phyloP scores from a whole-genome alignment of 1,284 basidiomycete species.

The Ceratobasidium theobromae region DNA sequence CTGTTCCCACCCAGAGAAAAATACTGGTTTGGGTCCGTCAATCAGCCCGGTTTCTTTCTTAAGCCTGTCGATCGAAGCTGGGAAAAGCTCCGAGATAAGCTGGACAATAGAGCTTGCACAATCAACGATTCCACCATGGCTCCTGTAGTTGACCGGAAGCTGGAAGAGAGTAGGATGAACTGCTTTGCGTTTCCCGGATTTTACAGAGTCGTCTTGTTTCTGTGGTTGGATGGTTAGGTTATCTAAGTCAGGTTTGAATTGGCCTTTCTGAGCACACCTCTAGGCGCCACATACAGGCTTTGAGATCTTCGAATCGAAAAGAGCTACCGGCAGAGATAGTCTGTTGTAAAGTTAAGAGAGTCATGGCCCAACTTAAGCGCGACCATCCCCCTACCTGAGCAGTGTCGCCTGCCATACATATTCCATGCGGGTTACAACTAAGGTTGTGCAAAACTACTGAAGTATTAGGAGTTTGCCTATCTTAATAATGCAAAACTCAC shows the following conservation, averaged over 20 bases:
- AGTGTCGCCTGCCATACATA: slow-evolving; percentile 79
- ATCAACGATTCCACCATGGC: slow-evolving; percentile 28
- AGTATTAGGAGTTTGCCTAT: background rate
- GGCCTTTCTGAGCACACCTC: slow-evolving; percentile 54
- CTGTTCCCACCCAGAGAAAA: slow-evolving; percentile 58
- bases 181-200: slow-evolving; percentile 35
- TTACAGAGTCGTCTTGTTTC: slow-evolving; percentile 16
- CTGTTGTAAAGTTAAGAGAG: slow-evolving; percentile 39
- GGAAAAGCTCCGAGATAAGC: slow-evolving; percentile 63
- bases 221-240: no score
- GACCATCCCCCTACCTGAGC: slow-evolving; percentile 49
- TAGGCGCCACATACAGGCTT: slow-evolving; percentile 60
- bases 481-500: slow-evolving; percentile 45
- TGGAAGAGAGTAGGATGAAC: slow-evolving; percentile 57
- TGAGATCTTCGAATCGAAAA: slow-evolving; percentile 70
- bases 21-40: slow-evolving; percentile 61
- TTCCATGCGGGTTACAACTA: slow-evolving; percentile 62
- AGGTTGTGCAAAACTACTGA: slow-evolving; percentile 61
- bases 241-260: no score
- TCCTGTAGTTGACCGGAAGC: slow-evolving; percentile 41
- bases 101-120: slow-evolving; percentile 50
- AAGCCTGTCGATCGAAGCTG: slow-evolving; percentile 59
- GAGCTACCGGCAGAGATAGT: slow-evolving; percentile 70
- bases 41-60: slow-evolving; percentile 38
- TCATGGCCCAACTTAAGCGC: background rate